phyloP scores from a whole-genome alignment of 2,329 filamentous ascomycete species.

The Aureobasidium vineae region DNA sequence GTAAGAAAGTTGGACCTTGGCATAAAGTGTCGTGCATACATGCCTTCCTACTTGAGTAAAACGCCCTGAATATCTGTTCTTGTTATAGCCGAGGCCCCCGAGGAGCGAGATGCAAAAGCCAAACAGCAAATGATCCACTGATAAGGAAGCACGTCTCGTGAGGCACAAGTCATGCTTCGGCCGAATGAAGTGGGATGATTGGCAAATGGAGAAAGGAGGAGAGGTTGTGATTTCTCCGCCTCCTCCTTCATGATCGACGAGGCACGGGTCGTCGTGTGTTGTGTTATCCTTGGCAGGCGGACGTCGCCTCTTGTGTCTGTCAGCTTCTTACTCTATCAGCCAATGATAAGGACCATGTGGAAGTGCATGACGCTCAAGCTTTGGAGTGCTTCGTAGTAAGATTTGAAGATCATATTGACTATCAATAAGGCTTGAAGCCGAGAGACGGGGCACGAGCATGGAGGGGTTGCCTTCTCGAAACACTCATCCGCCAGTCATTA shows the following conservation, averaged over 20 bases:
- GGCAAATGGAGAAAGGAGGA: not conserved
- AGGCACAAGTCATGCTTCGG: conserved; percentile 10
- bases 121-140: conserved; percentile 11
- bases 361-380: not conserved
- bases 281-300: conserved; percentile 18
- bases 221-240: conserved; percentile 5
- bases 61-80: conserved; percentile 1
- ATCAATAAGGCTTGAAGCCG: not conserved
- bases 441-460: not conserved
- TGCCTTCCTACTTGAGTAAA: conserved; percentile 21
- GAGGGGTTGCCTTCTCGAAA: not conserved
- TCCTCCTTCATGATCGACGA: conserved; percentile 3
- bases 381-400: not conserved
- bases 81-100: conserved; percentile 1
- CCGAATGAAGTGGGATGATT: not conserved
- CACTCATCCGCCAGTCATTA: not conserved
- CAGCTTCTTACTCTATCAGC: conserved; percentile 16
- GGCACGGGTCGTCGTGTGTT: conserved; percentile 13
- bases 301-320: conserved; percentile 20
- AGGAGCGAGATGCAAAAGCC: not conserved
- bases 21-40: conserved; percentile 22
- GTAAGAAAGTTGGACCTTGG: not conserved
- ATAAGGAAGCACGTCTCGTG: conserved; percentile 17
- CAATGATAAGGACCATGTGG: conserved; percentile 22
- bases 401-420: not conserved